These are phyloP conservation scores for Persicaria tinctoria DNA, from an alignment of 148 eudicot species.

Conservation along the genomic window DNA sequence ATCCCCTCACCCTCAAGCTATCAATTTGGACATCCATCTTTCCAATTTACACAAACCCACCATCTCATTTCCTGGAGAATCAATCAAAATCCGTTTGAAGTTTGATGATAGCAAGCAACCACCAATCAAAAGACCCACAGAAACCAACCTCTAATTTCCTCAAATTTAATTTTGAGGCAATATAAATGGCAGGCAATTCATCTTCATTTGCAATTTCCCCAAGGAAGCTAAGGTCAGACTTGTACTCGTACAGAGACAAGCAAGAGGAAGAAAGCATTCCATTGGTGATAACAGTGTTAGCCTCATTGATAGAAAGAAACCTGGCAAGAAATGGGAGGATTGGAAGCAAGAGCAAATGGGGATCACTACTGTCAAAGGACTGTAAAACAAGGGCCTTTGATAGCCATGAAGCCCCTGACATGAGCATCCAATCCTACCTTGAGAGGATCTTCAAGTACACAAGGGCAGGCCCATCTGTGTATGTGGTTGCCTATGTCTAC, in stretches of 20 bases:
- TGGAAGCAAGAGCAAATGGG: conserved; percentile 31
- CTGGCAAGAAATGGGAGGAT: conserved; percentile 66
- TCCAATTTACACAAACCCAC: conserved; percentile 12
- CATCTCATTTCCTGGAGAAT: not conserved
- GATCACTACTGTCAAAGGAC: conserved; percentile 24
- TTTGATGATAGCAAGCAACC: too few species aligned
- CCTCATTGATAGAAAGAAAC: conserved; percentile 76
- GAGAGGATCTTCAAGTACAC: conserved; percentile 91
- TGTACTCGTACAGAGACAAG: conserved; percentile 55
- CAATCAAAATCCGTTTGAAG: not conserved
- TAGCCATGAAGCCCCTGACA: conserved; percentile 72
- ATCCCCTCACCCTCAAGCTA: conserved; percentile 10
- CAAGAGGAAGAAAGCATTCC: conserved; percentile 52
- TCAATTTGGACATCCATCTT: conserved; percentile 12
- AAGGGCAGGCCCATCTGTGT: conserved; percentile 74
- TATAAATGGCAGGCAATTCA: conserved; percentile 19
- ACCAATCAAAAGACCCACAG: not conserved
- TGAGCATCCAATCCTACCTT: conserved; percentile 71
- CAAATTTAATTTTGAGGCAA: not conserved
- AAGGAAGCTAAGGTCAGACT: conserved; percentile 60
- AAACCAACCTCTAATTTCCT: not conserved
- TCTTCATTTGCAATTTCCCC: conserved; percentile 47
- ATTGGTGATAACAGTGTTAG: conserved; percentile 75
- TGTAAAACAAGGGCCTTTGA: conserved; percentile 48
- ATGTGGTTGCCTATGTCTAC: conserved; percentile 86